Evolutionary conservation across 106 monocot genomes (phyloP), one percentile per base, ranked within the genome.

Genomic region (Amphibolis antarctica): DNA sequence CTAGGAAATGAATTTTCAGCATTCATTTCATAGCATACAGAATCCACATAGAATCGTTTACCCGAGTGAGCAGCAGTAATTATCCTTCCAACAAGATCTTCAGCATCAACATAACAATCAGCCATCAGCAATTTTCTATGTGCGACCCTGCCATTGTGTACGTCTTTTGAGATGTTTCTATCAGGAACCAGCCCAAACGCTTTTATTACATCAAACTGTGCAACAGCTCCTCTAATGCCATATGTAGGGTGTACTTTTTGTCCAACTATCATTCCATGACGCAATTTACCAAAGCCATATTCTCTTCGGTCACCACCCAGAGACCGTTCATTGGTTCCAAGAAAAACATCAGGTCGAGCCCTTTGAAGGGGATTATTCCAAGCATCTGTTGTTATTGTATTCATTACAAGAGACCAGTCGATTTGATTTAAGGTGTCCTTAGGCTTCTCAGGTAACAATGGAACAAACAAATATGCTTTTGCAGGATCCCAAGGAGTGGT

Each of bases 401-500:
- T 72, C n/a, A 82, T 82, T 57, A 90, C 46, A 24, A 81, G 60
- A 66, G 28, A 55, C 96, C 96, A 98, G 67, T 98, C 84, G 67
- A 98, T 87, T 42, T 90, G 84, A 60, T 82, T 66, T n/a, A 75
- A 12, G 50, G 79, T 74, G 82, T 87, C 78, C 63, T 53, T 23
- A 68, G 30, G 68, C 20, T 72, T 80, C 50, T 84, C 74, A 49
- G 64, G 15, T 22, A 71, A 21, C 10, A 82, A 36, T 44, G 96
- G 96, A 49, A 87, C 80, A 77, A 98, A 98, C 17, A 98, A 76
- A 80, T 98, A 98, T 42, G 90, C 96, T 76, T 98, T 98, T 66
- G 96, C 66, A 43, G 85, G 78, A 77, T 98, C 96, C 96, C 96
- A 98, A 47, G 96, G 96, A 78, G 96, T 98, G 51, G 80, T 90